Conservation (phyloP, 179 eudicot genomes). For the Corrigiola litoralis region DNA sequence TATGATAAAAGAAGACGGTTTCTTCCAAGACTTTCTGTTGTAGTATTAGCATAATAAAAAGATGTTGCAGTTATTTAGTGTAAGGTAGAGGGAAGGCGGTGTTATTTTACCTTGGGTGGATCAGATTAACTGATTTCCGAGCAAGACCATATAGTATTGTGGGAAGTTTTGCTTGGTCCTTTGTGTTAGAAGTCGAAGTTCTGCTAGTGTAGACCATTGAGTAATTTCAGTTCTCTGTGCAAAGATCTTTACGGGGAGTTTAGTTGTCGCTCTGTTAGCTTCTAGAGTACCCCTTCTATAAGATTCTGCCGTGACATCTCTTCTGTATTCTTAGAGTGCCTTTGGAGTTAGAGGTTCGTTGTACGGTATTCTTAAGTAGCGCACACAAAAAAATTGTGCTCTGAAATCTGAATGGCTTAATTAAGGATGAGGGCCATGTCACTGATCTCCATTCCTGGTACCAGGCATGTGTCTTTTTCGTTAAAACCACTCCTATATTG, state of each 20-base stretch:
- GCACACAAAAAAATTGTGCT: constrained; percentile 12
- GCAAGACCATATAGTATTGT: too few species aligned
- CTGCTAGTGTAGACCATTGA: neutral
- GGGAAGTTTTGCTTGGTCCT: neutral
- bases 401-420: neutral
- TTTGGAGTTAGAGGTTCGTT: neutral
- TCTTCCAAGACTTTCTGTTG: too few species aligned
- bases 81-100: too few species aligned
- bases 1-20: too few species aligned
- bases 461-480: neutral
- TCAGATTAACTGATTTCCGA: too few species aligned
- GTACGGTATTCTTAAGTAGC: constrained; percentile 3
- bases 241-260: neutral
- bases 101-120: too few species aligned
- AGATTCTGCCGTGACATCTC: neutral
- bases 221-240: neutral
- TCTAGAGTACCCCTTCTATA: neutral
- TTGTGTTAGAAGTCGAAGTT: constrained; percentile 1
- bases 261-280: neutral
- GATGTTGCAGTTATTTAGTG: too few species aligned
- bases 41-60: too few species aligned
- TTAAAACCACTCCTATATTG: constrained; percentile 9
- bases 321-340: neutral
- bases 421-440: neutral
- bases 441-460: neutral